Evolutionary conservation across 352 stramenopile genomes (phyloP).

Genomic region (Phytophthora litchii): DNA sequence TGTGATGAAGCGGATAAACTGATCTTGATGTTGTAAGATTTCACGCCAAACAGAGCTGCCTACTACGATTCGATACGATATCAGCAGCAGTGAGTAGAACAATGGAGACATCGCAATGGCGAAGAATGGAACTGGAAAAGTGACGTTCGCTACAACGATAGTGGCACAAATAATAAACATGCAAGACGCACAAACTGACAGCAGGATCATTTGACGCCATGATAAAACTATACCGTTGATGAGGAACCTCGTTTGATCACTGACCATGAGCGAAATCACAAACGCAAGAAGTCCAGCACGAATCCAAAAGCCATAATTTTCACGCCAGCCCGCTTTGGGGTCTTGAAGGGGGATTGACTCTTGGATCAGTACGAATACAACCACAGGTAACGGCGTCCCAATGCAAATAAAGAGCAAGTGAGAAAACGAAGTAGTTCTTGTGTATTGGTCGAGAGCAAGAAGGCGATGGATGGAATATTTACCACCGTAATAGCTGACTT

Average conservation of each 20-base stretch:
- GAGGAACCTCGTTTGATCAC: conserved; percentile 4
- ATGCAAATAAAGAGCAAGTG: conserved; percentile 6
- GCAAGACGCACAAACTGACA: conserved; percentile 3
- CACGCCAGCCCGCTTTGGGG: conserved; percentile 10
- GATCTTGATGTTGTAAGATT: conserved; percentile 2
- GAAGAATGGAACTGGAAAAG: conserved; percentile 17
- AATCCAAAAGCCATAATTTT: conserved; percentile 31
- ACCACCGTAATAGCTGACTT: conserved; percentile 27
- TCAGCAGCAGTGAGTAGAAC: conserved; percentile 13
- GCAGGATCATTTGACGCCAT: conserved; percentile 1
- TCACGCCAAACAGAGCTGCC: neutral
- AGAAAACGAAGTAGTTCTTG: neutral
- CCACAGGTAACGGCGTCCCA: conserved; percentile 14
- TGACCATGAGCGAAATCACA: conserved; percentile 1
- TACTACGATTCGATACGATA: conserved; percentile 6
- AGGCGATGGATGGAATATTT: conserved; percentile 35
- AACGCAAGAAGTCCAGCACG: conserved; percentile 1
- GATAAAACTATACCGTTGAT: conserved; percentile 9
- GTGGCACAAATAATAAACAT: neutral
- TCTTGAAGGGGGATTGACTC: conserved; percentile 31
- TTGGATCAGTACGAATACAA: conserved; percentile 15
- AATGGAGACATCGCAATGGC: conserved; percentile 9
- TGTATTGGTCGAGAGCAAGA: conserved; percentile 21
- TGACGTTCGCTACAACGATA: conserved; percentile 8
- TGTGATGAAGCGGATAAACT: conserved; percentile 11